These are phyloP conservation scores for Lupinus albus DNA, from an alignment of 306 rosid genomes.

Conservation along the genomic window DNA sequence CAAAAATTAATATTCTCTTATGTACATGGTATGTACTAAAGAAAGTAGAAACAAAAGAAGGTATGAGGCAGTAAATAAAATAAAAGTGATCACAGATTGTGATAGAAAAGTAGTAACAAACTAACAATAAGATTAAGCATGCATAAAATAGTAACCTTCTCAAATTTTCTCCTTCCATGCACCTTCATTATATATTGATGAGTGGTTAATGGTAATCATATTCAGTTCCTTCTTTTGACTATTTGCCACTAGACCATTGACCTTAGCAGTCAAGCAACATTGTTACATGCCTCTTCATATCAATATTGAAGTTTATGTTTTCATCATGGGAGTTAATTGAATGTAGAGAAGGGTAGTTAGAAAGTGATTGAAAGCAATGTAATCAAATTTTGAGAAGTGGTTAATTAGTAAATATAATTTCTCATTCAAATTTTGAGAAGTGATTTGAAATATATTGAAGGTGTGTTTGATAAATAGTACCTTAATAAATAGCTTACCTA, in stretches of 20 bases:
- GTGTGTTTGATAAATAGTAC: no score
- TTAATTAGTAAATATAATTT: neutral
- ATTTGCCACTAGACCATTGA: neutral
- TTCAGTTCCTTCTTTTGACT: neutral
- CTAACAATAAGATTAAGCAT: no score
- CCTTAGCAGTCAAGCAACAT: neutral
- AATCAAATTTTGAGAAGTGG: constrained; percentile 23
- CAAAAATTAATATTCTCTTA: no score
- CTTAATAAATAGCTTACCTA: neutral
- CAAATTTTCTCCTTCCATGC: no score
- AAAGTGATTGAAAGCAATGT: constrained; percentile 17
- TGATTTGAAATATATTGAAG: no score
- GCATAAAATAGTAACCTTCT: no score
- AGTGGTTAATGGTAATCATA: neutral
- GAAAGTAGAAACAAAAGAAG: no score
- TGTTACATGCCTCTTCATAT: neutral
- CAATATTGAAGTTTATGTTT: constrained; percentile 8
- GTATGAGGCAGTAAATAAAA: no score
- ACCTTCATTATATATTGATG: no score
- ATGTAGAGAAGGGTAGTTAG: constrained; percentile 17
- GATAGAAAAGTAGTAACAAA: no score
- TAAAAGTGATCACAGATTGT: no score
- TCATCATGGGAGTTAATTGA: constrained; percentile 20
- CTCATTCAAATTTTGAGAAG: neutral
- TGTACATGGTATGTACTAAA: no score